phyloP scores from a whole-genome alignment of 1,284 basidiomycete genomes.

The Retiboletus fuscus region DNA sequence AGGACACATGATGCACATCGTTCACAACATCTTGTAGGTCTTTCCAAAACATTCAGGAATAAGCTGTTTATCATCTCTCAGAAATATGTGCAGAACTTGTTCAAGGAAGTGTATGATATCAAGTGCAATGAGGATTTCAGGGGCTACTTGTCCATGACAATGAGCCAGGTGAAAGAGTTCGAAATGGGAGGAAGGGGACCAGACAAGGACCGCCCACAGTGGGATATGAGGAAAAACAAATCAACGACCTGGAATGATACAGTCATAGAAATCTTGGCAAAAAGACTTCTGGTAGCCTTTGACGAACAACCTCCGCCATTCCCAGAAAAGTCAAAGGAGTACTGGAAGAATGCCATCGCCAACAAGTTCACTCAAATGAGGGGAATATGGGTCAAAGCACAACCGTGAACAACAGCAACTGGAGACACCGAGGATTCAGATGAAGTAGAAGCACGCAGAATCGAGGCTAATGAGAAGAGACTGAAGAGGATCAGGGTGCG shows the following conservation, averaged over 20 bases:
- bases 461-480: neutral
- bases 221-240: neutral
- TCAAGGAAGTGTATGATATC: too few relatives aligned
- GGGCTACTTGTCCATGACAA: neutral
- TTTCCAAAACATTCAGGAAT: too few relatives aligned
- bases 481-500: neutral
- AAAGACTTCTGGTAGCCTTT: neutral
- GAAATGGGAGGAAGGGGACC: neutral
- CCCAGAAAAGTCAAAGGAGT: neutral
- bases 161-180: neutral
- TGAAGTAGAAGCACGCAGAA: neutral
- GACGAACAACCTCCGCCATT: neutral
- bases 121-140: too few relatives aligned
- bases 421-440: neutral
- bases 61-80: too few relatives aligned
- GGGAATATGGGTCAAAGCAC: conserved; percentile 1
- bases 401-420: neutral
- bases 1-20: too few relatives aligned
- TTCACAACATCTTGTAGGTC: too few relatives aligned
- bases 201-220: neutral
- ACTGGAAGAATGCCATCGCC: neutral
- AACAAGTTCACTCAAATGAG: conserved; percentile 6
- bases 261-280: neutral
- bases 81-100: too few relatives aligned
- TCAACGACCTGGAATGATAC: neutral